Base-by-base conservation (phyloP, 768 basidiomycete genomes). In the Panaeolus cyanescens region DNA sequence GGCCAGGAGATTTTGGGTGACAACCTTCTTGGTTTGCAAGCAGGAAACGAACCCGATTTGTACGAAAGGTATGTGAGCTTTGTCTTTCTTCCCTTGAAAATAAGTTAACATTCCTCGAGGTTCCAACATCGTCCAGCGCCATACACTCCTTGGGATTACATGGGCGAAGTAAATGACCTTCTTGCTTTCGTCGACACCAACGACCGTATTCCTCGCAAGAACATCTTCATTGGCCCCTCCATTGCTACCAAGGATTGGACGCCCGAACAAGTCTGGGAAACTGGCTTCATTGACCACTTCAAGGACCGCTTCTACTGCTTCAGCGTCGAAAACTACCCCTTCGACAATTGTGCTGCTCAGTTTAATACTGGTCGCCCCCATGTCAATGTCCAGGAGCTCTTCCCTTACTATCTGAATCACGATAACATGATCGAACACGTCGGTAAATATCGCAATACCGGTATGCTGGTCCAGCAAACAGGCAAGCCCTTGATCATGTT, bases 31-130 rank as follows among this genome's bases (percentile, higher is more conserved):
- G 91, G 88, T 0, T 72, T 90, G 7, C 87, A 91, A 69, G 83
- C 86, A 1, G 90, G 87, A 2, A 92, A 93, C 69, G 91, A 93
- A 73, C 91, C 91, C 15, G 91, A 94, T 76, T 81, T 92, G 64
- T 93, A 88, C 64, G 74, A 79, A 9, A 61, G 68, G 70, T 79
- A 73, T 9, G 72, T 58, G 7, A 19, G 58, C 33, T 25, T 30
- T 32, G 32, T 60, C n/a, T 62, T 2, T 71, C 62, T 53, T 32
- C 32, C 15, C 25, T 25, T 28, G 32, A 33, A 33, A 8, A 17
- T 36, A 25, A 28, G 30, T 54, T 6, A 10, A 25, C 59, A 39
- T 34, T 32, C 39, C 34, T 12, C 8, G 30, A 76, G 74, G 33
- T 78, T 79, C 62, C 70, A 73, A 12, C 77, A 77, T 45, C 72